Percentiles rank a stretch among this genome's conserved stretches.
These are phyloP conservation scores for Cladophialophora chaetospira DNA, from an alignment of 2,329 filamentous ascomycete species.

Conservation along the genomic window DNA sequence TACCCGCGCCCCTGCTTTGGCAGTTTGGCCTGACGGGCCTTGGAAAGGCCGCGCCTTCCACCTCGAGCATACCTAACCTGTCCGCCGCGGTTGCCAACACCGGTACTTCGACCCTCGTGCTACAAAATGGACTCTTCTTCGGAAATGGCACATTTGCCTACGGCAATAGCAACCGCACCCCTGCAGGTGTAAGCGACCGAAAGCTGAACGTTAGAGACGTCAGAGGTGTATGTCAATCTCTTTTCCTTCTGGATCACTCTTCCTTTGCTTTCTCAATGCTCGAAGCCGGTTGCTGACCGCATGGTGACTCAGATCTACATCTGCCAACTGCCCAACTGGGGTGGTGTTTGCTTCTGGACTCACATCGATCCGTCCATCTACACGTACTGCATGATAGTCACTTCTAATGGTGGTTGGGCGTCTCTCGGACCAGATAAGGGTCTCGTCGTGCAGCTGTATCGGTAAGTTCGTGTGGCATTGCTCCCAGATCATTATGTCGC, in stretches of 20 bases:
- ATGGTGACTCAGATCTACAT: conserved; percentile 5
- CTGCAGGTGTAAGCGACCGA: too few species aligned
- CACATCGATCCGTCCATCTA: neutral
- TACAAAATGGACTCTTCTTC: too few species aligned
- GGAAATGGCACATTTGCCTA: too few species aligned
- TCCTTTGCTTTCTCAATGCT: too few species aligned
- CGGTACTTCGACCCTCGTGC: too few species aligned
- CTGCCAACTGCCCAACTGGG: conserved; percentile 4
- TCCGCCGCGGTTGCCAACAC: too few species aligned
- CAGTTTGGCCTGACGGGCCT: neutral
- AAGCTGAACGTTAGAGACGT: neutral
- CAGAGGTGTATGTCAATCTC: conserved; percentile 5
- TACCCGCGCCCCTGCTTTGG: neutral
- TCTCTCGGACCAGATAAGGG: conserved; percentile 3
- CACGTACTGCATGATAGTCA: neutral
- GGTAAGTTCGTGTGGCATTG: neutral
- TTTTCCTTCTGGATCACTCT: neutral
- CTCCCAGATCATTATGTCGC: too few species aligned
- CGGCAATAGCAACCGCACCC: too few species aligned
- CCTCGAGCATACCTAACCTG: too few species aligned
- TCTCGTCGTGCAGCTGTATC: conserved; percentile 3
- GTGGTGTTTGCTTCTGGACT: conserved; percentile 6
- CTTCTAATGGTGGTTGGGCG: neutral
- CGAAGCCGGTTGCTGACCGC: too few species aligned
- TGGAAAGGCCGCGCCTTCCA: too few species aligned